Base-by-base conservation (phyloP, 768 basidiomycete genomes). In the Hortiboletus campestris region DNA sequence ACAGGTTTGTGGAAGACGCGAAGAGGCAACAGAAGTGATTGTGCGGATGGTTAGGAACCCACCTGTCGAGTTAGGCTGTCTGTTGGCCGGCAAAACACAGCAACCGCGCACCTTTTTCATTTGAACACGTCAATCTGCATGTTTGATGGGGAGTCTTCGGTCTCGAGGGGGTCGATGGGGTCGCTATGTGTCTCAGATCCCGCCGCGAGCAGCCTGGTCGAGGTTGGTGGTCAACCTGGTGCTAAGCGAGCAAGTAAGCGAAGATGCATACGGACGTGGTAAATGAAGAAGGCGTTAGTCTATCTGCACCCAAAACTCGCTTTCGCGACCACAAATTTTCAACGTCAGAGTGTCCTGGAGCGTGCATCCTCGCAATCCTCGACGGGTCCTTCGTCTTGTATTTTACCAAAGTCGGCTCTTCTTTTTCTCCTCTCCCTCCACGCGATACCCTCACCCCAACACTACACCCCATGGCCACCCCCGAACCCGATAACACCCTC, bases 1-100 rank as follows among this genome's bases (percentile, higher is more conserved):
- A 65, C 55, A 61, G 70, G 43, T 82, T 80, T 62, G 80, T 78
- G 25, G 72, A 74, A n/a, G 72, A 72, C n/a, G 81, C 78, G 29
- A 74, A 76, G 69, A 58, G 57, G 49, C 43, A 22, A 34, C 13
- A 28, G 28, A 41, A 40, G 20, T 54, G 47, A 53, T 7, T 19
- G 46, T 25, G 29, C 17, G 49, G 49, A 35, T 49, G 25, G 47
- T 35, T 31, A 48, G 59, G 47, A 46, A 65, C 65, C 13, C 34
- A 48, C 13, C 42, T 64, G 59, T 59, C 55, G 49, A 25, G 46
- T 46, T 54, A 44, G 19, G 28, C 61, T 35, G 55, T 53, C 56
- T 31, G 25, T 6, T 35, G 14, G 53, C 54, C 64, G 59, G 56
- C 56, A 64, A 55, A 36, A 40, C 45, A 52, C 56, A 28, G 42